Evolutionary conservation across 129 eudicot species (phyloP).

Genomic region (Escallonia rubra): DNA sequence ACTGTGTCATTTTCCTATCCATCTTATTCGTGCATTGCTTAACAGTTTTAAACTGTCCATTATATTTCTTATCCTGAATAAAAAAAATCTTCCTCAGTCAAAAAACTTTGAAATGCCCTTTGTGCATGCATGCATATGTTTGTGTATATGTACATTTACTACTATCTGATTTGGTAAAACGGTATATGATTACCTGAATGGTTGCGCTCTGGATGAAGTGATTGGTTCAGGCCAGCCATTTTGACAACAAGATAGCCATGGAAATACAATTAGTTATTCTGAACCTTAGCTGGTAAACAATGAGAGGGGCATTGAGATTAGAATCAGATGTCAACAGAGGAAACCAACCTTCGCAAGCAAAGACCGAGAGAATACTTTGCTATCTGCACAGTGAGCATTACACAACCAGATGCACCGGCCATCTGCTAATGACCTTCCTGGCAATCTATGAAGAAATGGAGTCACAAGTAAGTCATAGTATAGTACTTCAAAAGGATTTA

Average conservation of each 20-base stretch:
- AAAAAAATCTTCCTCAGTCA: neutral
- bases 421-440: neutral
- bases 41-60: too few relatives aligned
- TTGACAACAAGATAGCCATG: neutral
- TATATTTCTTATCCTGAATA: too few relatives aligned
- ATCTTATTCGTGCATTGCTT: too few relatives aligned
- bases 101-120: neutral
- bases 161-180: neutral
- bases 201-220: neutral
- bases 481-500: too few relatives aligned
- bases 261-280: neutral
- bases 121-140: neutral
- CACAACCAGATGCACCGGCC: neutral
- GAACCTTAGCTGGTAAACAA: neutral
- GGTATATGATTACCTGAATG: neutral
- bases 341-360: constrained; percentile 1
- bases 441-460: neutral
- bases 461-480: neutral
- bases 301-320: too few relatives aligned
- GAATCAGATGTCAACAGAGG: neutral
- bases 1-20: too few relatives aligned
- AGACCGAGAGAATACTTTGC: constrained; percentile 1
- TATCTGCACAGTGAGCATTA: neutral
- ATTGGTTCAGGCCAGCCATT: neutral
- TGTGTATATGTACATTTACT: neutral